Percentiles rank a stretch among this genome's conserved stretches.
These are phyloP conservation scores for Halenospora varia DNA, from an alignment of 495 filamentous ascomycete species.

Conservation along the genomic window DNA sequence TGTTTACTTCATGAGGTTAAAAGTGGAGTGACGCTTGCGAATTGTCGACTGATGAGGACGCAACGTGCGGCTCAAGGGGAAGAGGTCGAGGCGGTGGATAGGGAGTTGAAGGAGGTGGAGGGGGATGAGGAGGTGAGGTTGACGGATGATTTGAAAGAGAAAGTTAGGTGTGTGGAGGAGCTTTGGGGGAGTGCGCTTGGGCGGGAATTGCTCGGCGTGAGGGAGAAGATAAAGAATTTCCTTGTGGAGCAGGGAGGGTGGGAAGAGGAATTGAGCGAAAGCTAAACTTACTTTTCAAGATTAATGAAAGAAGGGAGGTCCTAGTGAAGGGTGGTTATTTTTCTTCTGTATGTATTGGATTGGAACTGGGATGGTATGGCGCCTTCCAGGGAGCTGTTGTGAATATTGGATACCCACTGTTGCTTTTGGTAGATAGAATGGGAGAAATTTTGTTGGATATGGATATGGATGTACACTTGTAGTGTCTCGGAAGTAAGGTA, in stretches of 20 bases:
- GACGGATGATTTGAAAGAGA: slow-evolving; percentile 88
- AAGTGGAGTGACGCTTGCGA: slow-evolving; percentile 66
- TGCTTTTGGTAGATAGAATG: background rate
- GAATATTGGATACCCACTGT: slow-evolving; percentile 7
- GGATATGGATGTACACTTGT: too few species aligned
- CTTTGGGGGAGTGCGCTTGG: slow-evolving; percentile 65
- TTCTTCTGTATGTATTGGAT: background rate
- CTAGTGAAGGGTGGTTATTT: too few species aligned
- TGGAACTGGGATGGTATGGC: too few species aligned
- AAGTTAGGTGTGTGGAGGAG: slow-evolving; percentile 82
- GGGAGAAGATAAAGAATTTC: slow-evolving; percentile 58
- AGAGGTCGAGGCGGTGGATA: slow-evolving; percentile 39
- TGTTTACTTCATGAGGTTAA: slow-evolving; percentile 92
- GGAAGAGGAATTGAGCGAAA: slow-evolving; percentile 54
- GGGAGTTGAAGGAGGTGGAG: slow-evolving; percentile 57
- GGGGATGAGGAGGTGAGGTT: slow-evolving; percentile 61
- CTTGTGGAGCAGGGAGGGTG: slow-evolving; percentile 66
- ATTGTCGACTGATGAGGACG: slow-evolving; percentile 49
- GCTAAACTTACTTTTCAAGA: too few species aligned
- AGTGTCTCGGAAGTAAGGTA: too few species aligned
- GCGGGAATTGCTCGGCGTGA: slow-evolving; percentile 42
- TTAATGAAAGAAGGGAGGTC: too few species aligned
- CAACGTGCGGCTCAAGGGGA: slow-evolving; percentile 57
- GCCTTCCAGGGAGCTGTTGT: background rate
- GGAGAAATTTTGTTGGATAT: background rate